Base-by-base conservation (phyloP, 139 green algal genomes). In the Tetradesmus obliquus region DNA sequence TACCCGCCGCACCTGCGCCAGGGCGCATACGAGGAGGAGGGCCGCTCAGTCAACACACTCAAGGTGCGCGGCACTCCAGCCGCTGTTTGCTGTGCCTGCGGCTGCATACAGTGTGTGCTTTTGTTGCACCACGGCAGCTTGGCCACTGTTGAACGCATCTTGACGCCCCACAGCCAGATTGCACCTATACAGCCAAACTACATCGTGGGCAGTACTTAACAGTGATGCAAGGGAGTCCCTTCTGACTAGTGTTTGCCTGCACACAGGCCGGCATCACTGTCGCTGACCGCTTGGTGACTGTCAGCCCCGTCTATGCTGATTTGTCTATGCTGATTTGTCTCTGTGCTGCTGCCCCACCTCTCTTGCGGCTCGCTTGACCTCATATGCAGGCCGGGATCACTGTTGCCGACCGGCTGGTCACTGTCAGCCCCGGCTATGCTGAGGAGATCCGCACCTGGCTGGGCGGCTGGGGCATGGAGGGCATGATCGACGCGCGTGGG, bases 11-110 rank as follows among this genome's bases (percentile, higher is more conserved):
- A 98, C 89, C 93, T 96, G 95, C 94, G 97, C 0, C 91, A 96
- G 92, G 97, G 97, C 72, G 91, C 90, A 45, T 98, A 97, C 87
- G 97, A 95, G 88, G 97, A 98, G 94, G 97, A 98, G 94, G 97
- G 97, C 24, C 94, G 96, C 22, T 94, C 91, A 3, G 95, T 99
- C 17, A 98, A 99, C 96, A 93, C 95, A 76, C 89, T 99, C 57
- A 98, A 98, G 94, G 95, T 95, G 80, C 2, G 88, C 4, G 88
- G 71, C 22, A 66, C 6, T 66, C 79, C 69, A 0, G 87, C 62
- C 62, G 62, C 84, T 10, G 92, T 87, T 24, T 13, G 62, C 62
- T 66, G 57, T 66, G 8, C 6, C 57, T 66, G 57, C 62, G 10
- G 10, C 62, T 13, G 10, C 62, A 72, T 13, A 20, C 62, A 12